Evolutionary conservation across 2,329 filamentous ascomycete species (phyloP), one percentile per base, ranked within the genome.

Genomic region (Graphilbum fragrans): DNA sequence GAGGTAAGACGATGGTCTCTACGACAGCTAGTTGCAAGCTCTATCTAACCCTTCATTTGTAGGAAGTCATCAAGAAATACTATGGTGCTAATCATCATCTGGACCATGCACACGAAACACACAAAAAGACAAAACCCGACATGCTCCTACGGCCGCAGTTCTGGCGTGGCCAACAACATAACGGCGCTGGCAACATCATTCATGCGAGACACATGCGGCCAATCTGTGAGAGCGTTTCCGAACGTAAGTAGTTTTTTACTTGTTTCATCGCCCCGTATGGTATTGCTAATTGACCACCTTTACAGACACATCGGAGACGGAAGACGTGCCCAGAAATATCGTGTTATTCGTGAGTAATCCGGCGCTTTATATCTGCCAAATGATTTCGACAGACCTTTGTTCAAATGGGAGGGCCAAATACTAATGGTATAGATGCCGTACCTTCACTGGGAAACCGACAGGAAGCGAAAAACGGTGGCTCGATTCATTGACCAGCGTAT

Each of bases 401-500:
- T 18, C 22, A 1, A 33, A 25, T n/a, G n/a, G n/a, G n/a, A n/a
- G n/a, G n/a, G 34, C 20, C 35, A 17, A 27, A n/a, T 7, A 22
- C 5, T 11, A 4, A 14, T 4, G 6, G 11, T 18, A n/a, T n/a
- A 64, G 60, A 59, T 63, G 55, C 60, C 61, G 2, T 64, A 57
- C 34, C 54, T 65, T 2, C 61, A 66, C 20, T 66, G 62, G 61
- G 62, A 66, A 27, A 61, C 56, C 0, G 58, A 61, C 10, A 50
- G 54, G 1, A 58, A 52, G 35, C 53, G 55, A 5, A 49, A 53
- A 0, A 49, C 49, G 6, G 52, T 60, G 14, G 50, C 56, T 0
- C 43, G 38, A 0, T 47, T 55, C 19, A 60, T 63, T 10, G 48
- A 50, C 29, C 6, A 34, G 32, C n/a, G 17, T 8, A 19, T 8